A percentile compares a stretch with the other conserved stretches of the same genome.
Conservation (phyloP, 257 asterid species). For the Petunia axillaris region DNA sequence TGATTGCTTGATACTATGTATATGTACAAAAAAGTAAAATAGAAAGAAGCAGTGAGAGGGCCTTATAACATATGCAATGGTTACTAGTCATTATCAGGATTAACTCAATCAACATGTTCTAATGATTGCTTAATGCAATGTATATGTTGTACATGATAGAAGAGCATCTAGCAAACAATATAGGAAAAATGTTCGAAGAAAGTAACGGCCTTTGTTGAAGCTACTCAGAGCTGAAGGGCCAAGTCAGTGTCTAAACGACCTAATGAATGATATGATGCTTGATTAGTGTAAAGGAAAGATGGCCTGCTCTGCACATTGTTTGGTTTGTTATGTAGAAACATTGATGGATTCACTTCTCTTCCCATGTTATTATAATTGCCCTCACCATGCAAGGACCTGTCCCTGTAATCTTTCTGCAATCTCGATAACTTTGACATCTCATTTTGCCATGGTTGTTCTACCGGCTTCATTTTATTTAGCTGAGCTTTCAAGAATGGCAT, state of each 20-base stretch:
- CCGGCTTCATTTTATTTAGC: conserved; percentile 51
- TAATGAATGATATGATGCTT: not conserved
- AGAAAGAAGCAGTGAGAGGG: not conserved
- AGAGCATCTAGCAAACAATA: not conserved
- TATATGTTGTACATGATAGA: not conserved
- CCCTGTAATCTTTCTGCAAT: not conserved
- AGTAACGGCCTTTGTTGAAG: not conserved
- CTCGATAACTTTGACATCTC: conserved; percentile 15
- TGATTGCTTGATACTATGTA: too few species aligned
- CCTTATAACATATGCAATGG: not conserved
- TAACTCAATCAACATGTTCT: not conserved
- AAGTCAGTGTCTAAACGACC: conserved; percentile 35
- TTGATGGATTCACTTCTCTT: not conserved
- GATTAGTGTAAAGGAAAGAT: conserved; percentile 27
- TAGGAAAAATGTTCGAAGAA: not conserved
- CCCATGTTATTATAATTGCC: conserved; percentile 14
- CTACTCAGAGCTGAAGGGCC: conserved; percentile 41
- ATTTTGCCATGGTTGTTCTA: not conserved
- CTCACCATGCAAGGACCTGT: conserved; percentile 16
- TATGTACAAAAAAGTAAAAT: not conserved
- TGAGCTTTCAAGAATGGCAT: conserved; percentile 67
- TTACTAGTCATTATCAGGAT: not conserved
- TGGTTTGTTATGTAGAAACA: not conserved
- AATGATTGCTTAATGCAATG: conserved; percentile 2
- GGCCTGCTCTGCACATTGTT: conserved; percentile 7